Evolutionary conservation across 2,329 filamentous ascomycete species (phyloP), one percentile per base, ranked within the genome.

Genomic region (Coniosporium tulheliwenetii): DNA sequence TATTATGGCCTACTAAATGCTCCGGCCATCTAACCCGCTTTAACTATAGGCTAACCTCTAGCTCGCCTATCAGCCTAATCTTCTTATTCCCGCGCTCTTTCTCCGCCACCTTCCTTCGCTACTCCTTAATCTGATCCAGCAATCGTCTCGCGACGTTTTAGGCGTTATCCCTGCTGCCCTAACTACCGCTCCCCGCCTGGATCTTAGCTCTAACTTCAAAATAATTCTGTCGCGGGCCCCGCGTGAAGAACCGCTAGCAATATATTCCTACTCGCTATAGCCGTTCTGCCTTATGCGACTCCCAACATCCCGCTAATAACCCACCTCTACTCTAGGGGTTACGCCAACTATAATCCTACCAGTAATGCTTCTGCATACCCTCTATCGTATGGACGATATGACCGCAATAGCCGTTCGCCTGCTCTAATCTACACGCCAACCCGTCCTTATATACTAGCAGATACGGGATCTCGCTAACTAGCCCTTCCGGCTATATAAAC

Each of bases 1-100:
- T 8, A 8, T 36, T 13, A 8, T 8, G 14, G 14, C 34, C 34
- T 8, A 14, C 34, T 8, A 36, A 14, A 14, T 36, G 14, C 10
- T 8, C 8, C 8, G 9, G 34, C 34, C 34, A 36, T 14, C 14
- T 8, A 8, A 13, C 13, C 34, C 34, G 10, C 34, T 36, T 13
- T 8, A 36, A 14, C 34, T 36, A 36, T 8, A 13, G 34, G 34
- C 14, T 36, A 15, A 36, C 14, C 34, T 36, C 14, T 14, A 13
- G 8, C 14, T 36, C 34, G 10, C 34, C 10, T 14, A 8, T 8
- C 34, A 9, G 34, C 8, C 9, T 15, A 8, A 13, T n/a, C 10
- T 8, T 14, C 34, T 15, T 8, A 13, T 8, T 13, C 34, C 14
- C 8, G 44, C 65, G 29, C 64, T 63, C 38, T 48, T 55, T 35